Percentiles rank a stretch among this genome's conserved stretches.
Evolutionary conservation across 2,329 filamentous ascomycete species (phyloP).

Genomic region (Claviceps paspali): DNA sequence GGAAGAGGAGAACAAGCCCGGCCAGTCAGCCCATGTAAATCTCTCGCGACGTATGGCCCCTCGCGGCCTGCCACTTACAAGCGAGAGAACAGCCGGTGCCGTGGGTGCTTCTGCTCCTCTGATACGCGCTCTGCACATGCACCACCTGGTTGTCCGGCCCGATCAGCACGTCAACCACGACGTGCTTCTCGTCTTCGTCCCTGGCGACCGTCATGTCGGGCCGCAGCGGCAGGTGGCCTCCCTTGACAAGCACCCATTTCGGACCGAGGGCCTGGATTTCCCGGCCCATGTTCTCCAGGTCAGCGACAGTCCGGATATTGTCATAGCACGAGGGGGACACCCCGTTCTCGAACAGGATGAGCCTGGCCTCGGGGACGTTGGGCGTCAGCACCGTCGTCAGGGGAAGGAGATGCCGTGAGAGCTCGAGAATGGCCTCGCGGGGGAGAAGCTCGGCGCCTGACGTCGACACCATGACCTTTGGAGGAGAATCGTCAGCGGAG

Average conservation of each 20-base stretch:
- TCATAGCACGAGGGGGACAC: slow-evolving; percentile 12
- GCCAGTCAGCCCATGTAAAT: too few relatives aligned
- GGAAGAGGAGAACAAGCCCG: too few relatives aligned
- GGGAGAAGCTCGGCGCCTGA: slow-evolving; percentile 59
- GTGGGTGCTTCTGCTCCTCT: slow-evolving; percentile 68
- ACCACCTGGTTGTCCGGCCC: slow-evolving; percentile 40
- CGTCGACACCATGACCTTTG: slow-evolving; percentile 91
- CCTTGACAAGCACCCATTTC: slow-evolving; percentile 73
- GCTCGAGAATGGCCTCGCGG: slow-evolving; percentile 42
- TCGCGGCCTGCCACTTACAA: slow-evolving; percentile 36
- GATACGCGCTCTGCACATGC: slow-evolving; percentile 54
- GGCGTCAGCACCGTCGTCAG: slow-evolving; percentile 57
- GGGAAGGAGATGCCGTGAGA: slow-evolving; percentile 47
- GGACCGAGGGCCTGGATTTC: slow-evolving; percentile 54
- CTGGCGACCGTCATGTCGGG: slow-evolving; percentile 43
- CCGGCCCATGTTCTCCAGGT: slow-evolving; percentile 54
- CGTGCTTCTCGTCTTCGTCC: slow-evolving; percentile 39
- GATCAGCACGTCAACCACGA: slow-evolving; percentile 65
- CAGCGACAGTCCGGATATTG: slow-evolving; percentile 40
- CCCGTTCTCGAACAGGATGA: slow-evolving; percentile 43
- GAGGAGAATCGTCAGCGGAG: too few relatives aligned
- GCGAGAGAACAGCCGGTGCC: slow-evolving; percentile 91
- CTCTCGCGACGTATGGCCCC: too few relatives aligned
- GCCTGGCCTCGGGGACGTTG: slow-evolving; percentile 59
- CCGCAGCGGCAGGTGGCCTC: slow-evolving; percentile 72